Evolutionary conservation across 1,139 yeast genomes (phyloP).

Genomic region (Pichia sp.): DNA sequence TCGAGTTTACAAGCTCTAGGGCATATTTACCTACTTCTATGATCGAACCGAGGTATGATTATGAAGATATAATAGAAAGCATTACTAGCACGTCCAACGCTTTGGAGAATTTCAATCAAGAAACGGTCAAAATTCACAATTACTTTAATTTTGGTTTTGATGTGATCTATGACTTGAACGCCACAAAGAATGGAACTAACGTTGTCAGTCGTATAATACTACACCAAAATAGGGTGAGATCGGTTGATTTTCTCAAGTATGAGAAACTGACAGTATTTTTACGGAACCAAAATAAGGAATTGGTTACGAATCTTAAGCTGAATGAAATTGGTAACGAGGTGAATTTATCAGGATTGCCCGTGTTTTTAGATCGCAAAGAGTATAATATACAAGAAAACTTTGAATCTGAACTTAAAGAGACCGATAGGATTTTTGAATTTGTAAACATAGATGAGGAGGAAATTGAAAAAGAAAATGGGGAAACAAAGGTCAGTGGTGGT

Average conservation of each 20-base stretch:
- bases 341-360: constrained; percentile 31
- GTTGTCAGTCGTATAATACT: constrained; percentile 41
- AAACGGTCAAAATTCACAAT: constrained; percentile 44
- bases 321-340: background rate
- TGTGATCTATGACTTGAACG: constrained; percentile 43
- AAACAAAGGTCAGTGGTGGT: background rate
- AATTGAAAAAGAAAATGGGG: background rate
- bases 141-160: constrained; percentile 54
- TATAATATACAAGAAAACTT: constrained; percentile 38
- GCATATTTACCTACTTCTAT: constrained; percentile 8
- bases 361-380: constrained; percentile 47
- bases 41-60: background rate
- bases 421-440: constrained; percentile 26
- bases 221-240: constrained; percentile 50
- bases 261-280: constrained; percentile 28
- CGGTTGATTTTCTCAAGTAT: constrained; percentile 48
- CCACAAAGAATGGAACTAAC: constrained; percentile 29
- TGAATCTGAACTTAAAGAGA: constrained; percentile 14
- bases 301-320: background rate
- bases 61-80: background rate
- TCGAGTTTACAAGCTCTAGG: constrained; percentile 35
- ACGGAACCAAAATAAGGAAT: background rate
- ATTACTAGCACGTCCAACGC: background rate
- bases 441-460: constrained; percentile 12
- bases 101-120: constrained; percentile 7